phyloP scores from a whole-genome alignment of 306 rosid genomes.

The Acacia acuminata region DNA sequence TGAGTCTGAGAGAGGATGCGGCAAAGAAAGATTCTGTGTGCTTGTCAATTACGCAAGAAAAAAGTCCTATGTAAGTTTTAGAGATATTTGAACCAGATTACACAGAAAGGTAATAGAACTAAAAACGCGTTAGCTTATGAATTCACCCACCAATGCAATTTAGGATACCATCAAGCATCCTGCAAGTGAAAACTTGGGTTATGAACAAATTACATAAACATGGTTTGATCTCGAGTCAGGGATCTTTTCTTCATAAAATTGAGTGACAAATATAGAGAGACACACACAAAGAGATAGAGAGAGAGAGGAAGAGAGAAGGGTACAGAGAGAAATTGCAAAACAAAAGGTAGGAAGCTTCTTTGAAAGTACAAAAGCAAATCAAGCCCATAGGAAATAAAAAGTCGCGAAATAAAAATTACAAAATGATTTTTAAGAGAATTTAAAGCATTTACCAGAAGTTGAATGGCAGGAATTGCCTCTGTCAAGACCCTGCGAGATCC shows the following conservation, averaged over 20 bases:
- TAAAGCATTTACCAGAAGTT: conserved; percentile 53
- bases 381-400: not conserved
- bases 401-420: not conserved
- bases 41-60: not conserved
- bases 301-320: too few species aligned
- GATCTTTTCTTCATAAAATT: conserved; percentile 41
- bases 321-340: not conserved
- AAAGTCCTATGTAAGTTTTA: not conserved
- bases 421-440: not conserved
- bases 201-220: conserved; percentile 32
- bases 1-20: not conserved
- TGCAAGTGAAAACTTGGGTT: conserved; percentile 30
- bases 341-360: not conserved
- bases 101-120: not conserved
- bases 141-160: conserved; percentile 55
- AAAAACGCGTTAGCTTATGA: not conserved
- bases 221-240: conserved; percentile 36
- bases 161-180: conserved; percentile 49
- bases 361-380: not conserved
- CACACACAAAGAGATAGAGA: not conserved
- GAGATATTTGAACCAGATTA: not conserved
- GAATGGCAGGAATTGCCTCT: conserved; percentile 71
- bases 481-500: conserved; percentile 75
- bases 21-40: not conserved
- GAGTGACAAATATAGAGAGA: not conserved